Evolutionary conservation across 495 filamentous ascomycete genomes (phyloP), one percentile per base, ranked within the genome.

Genomic region (Xylaria bambusicola): DNA sequence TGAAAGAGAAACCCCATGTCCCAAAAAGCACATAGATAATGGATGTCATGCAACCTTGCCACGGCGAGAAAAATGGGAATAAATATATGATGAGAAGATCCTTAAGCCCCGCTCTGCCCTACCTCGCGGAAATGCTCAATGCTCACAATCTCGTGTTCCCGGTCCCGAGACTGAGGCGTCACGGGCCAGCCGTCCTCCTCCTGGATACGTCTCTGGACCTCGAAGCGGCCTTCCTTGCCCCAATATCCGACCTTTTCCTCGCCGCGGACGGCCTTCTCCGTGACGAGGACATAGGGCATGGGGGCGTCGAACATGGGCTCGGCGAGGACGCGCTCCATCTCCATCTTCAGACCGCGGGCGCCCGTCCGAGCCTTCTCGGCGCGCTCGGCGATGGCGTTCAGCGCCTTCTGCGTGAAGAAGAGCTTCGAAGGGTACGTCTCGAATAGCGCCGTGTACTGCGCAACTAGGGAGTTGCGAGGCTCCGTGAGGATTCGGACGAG

Each of bases 241-340:
- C 78, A 79, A 38, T 81, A 82, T 0, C 66, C 66, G 0, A 80
- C 76, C 63, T 78, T 79, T 61, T 86, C 83, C 12, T 84, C 74
- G 17, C 86, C 84, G 13, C 81, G 73, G 0, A 91, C 90, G 12
- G 89, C 90, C 2, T 75, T 79, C 71, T 90, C 84, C 0, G 86
- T 93, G n/a, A 96, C 84, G 1, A 94, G 78, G 3, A 94, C 87
- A 60, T 73, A 79, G 51, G 69, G 73, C 59, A 63, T 74, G 61
- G 94, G 94, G 4, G 88, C 85, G 70, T 96, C 91, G 70, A 93
- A 98, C 89, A 96, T 97, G 20, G 89, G 84, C 60, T 97, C 92
- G 12, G 82, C 87, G 18, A 98, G 77, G 44, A 98, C 79, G 6
- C 88, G 80, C 71, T 98, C 95, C 80, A 97, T 85, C 56, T 96